A percentile compares a stretch with the other conserved stretches of the same genome.
Evolutionary conservation across 2,329 filamentous ascomycete genomes (phyloP).

Genomic region (Fusarium pseudoanthophilum): DNA sequence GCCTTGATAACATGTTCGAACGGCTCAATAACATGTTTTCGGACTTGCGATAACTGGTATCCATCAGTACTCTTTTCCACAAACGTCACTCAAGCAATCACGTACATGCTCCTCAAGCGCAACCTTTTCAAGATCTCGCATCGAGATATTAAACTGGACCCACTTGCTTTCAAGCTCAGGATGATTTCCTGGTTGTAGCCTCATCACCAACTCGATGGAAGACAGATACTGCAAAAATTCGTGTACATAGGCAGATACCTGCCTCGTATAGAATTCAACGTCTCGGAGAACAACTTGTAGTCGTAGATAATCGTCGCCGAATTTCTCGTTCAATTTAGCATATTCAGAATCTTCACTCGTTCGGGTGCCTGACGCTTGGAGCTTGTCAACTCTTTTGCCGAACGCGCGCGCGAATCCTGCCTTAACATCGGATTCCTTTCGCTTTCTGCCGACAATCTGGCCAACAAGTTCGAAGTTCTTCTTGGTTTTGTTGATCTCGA

Average conservation of each 20-base stretch:
- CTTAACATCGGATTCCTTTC: conserved; percentile 88
- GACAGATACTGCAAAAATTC: conserved; percentile 83
- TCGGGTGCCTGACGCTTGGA: conserved; percentile 71
- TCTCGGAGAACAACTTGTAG: conserved; percentile 93
- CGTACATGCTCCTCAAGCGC: conserved; percentile 86
- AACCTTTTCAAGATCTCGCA: conserved; percentile 85
- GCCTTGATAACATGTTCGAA: conserved; percentile 81
- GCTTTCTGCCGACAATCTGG: conserved; percentile 85
- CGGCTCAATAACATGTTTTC: conserved; percentile 85
- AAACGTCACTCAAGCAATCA: not conserved
- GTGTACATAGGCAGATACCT: conserved; percentile 81
- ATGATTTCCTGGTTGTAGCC: conserved; percentile 74
- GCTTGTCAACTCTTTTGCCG: conserved; percentile 86
- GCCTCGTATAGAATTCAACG: conserved; percentile 91
- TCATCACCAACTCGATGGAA: conserved; percentile 85
- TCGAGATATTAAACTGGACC: conserved; percentile 88
- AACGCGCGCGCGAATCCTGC: conserved; percentile 89
- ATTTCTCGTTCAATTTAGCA: conserved; percentile 82
- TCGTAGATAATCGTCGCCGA: conserved; percentile 91
- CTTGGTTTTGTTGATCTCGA: conserved; percentile 94
- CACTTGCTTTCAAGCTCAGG: conserved; percentile 94
- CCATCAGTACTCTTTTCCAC: not conserved
- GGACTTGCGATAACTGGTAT: conserved; percentile 70
- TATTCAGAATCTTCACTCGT: conserved; percentile 85
- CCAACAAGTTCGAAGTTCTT: conserved; percentile 93